These are phyloP conservation scores for Fusarium sp. DNA, from an alignment of 2,329 filamentous ascomycete genomes.

Conservation along the genomic window DNA sequence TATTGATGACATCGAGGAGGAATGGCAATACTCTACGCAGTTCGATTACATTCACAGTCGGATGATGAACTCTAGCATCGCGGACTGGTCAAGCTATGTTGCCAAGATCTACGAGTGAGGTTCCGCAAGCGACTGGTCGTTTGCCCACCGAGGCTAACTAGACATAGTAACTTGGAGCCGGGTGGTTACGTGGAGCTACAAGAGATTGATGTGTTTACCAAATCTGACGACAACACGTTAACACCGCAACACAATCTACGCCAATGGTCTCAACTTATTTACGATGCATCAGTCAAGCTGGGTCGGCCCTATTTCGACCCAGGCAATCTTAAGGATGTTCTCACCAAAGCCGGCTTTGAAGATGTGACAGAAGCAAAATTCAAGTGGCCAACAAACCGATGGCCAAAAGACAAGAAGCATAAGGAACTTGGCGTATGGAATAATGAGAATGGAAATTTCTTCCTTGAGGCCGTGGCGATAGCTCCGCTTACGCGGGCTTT, in stretches of 20 bases:
- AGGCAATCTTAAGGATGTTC: background rate
- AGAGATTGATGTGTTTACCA: slow-evolving; percentile 3
- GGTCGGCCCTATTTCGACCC: slow-evolving; percentile 14
- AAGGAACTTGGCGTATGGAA: slow-evolving; percentile 29
- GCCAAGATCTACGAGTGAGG: slow-evolving; percentile 4
- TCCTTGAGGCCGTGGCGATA: slow-evolving; percentile 6
- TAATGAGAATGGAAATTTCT: slow-evolving; percentile 13
- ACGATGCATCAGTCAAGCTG: slow-evolving; percentile 14
- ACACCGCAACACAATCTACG: background rate
- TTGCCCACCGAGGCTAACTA: background rate
- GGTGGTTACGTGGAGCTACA: slow-evolving; percentile 24
- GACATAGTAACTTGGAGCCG: background rate
- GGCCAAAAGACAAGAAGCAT: slow-evolving; percentile 28
- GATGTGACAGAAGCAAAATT: slow-evolving; percentile 1
- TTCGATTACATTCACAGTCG: slow-evolving; percentile 30
- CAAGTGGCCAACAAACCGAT: slow-evolving; percentile 28
- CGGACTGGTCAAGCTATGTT: slow-evolving; percentile 11
- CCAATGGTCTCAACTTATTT: background rate
- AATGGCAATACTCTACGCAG: slow-evolving; percentile 2
- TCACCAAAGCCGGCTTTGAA: slow-evolving; percentile 14
- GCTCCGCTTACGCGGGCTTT: slow-evolving; percentile 19
- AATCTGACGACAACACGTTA: slow-evolving; percentile 1
- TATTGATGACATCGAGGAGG: slow-evolving; percentile 17
- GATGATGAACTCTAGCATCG: slow-evolving; percentile 21
- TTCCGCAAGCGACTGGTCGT: accelerated